These are phyloP conservation scores for Thamnidium elegans DNA, from an alignment of 192 early-diverging fungal genomes.

Conservation along the genomic window DNA sequence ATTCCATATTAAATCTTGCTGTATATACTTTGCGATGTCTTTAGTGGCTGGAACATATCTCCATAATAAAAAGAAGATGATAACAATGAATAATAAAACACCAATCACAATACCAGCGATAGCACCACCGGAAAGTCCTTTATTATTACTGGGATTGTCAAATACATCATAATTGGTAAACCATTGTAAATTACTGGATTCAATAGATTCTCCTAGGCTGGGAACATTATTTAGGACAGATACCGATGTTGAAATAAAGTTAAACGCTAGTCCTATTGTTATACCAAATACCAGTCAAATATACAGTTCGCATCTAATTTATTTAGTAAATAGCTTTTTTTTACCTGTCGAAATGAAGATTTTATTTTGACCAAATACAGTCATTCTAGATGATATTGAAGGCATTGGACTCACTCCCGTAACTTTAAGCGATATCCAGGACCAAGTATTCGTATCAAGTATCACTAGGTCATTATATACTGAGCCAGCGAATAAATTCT, in stretches of 20 bases:
- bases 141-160: not conserved
- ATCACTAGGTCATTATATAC: conserved; percentile 7
- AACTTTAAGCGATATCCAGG: not conserved
- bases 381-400: not conserved
- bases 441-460: conserved; percentile 11
- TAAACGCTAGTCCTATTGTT: not conserved
- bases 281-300: not conserved
- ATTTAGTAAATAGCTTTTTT: no score
- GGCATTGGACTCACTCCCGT: no score
- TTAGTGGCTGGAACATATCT: not conserved
- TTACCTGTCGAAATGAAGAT: no score
- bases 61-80: not conserved
- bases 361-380: not conserved
- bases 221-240: conserved; percentile 4
- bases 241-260: not conserved
- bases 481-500: not conserved
- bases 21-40: not conserved
- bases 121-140: not conserved
- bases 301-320: not conserved
- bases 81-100: not conserved
- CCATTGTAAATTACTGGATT: not conserved
- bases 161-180: conserved; percentile 4
- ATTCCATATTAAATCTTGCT: conserved; percentile 11
- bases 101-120: not conserved
- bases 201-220: not conserved